Percentiles rank a stretch among this genome's conserved stretches.
Evolutionary conservation across 108 stramenopile species (phyloP).

Genomic region (Discostella pseudostelligera): DNA sequence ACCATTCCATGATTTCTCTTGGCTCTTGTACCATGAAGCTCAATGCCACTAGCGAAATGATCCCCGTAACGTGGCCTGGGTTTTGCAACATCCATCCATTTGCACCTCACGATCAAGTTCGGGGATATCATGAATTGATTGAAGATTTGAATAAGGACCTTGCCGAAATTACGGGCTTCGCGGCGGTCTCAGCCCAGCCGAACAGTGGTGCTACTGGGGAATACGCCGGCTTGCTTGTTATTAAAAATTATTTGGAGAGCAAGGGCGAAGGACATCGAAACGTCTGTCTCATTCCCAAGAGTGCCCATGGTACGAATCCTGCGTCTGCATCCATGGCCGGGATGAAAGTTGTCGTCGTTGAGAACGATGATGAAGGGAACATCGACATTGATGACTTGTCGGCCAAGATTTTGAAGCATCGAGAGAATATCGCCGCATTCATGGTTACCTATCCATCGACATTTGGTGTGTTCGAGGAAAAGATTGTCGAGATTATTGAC

Average conservation of each 20-base stretch:
- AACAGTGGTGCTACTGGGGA: constrained; percentile 98
- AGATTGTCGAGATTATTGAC: constrained; percentile 88
- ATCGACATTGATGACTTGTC: constrained; percentile 90
- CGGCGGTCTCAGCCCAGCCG: constrained; percentile 97
- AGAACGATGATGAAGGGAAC: constrained; percentile 92
- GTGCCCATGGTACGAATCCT: constrained; percentile 99
- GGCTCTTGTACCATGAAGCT: constrained; percentile 99
- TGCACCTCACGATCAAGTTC: constrained; percentile 92
- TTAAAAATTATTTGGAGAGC: constrained; percentile 85
- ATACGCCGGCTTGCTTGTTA: constrained; percentile 95
- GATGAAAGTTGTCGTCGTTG: constrained; percentile 96
- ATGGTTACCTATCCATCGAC: constrained; percentile 99
- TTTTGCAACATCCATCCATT: constrained; percentile 98
- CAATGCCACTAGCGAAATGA: constrained; percentile 98
- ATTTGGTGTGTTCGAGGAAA: constrained; percentile 98
- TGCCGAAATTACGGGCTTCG: constrained; percentile 97
- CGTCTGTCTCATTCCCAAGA: constrained; percentile 97
- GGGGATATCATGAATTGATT: constrained; percentile 94
- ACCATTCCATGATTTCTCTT: constrained; percentile 98
- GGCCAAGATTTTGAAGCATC: constrained; percentile 91
- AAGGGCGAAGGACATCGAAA: constrained; percentile 91
- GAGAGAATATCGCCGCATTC: constrained; percentile 90
- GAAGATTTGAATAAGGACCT: constrained; percentile 92
- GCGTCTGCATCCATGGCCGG: constrained; percentile 96
- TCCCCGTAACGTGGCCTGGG: constrained; percentile 98